Base-by-base conservation (phyloP, 2,329 filamentous ascomycete genomes). In the Polytolypa hystricis region DNA sequence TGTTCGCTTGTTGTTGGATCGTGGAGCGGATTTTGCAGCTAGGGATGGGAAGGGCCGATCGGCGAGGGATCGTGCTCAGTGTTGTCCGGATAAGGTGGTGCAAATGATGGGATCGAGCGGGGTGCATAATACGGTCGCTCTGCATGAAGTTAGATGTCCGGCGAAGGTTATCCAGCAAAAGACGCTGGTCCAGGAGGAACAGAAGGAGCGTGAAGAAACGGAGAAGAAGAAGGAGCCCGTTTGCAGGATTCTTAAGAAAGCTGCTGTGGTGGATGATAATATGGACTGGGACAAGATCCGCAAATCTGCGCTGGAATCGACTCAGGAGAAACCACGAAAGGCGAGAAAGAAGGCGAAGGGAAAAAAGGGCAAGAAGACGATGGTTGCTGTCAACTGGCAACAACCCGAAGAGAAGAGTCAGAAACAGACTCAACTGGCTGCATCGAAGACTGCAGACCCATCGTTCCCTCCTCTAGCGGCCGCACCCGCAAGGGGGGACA, bases 1-100 rank as follows among this genome's bases (percentile, higher is more conserved):
- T 19, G 17, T 37, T 12, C 27, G 34, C 4, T n/a, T 25, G 26
- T 14, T 37, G n/a, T 15, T 37, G 18, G 27, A 30, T 11, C 29
- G 29, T 17, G 12, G 11, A 19, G 34, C 27, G n/a, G 34, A 37
- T 23, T 14, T 18, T 5, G 17, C 29, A 6, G 17, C 18, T 4
- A 11, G 7, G 14, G 11, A 3, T 10, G 29, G 15, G 17, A 14
- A n/a, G 2, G 17, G 34, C 23, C 19, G 29, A 15, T 21, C 34
- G 3, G 18, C 34, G 8, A 30, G 27, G 15, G 4, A 30, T 10
- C n/a, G 29, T 17, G 26, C 34, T 17, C 17, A 25, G n/a, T 17
- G n/a, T 11, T 37, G 16, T n/a, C 10, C 9, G 11, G 34, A 37
- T 23, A 11, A 9, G 26, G 14, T 20, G 15, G 14, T 21, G n/a